These are phyloP conservation scores for Epithele typhae DNA, from an alignment of 768 basidiomycete genomes.

Conservation along the genomic window DNA sequence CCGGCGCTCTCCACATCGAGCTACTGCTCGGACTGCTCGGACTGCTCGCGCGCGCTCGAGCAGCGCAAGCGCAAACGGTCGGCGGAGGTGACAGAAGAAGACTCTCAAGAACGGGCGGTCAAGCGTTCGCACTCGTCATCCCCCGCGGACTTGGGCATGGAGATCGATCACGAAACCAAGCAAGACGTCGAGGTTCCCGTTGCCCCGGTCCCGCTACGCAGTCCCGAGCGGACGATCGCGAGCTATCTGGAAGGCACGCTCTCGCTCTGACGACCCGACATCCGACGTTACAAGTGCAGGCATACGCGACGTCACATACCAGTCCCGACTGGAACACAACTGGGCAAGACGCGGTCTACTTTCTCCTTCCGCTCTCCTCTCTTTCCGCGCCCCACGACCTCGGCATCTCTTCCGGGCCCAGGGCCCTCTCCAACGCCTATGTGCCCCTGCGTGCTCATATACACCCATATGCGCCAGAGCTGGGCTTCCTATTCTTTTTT, in stretches of 20 bases:
- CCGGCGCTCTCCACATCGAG: constrained; percentile 20
- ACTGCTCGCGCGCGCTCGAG: constrained; percentile 11
- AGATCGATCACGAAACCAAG: no score
- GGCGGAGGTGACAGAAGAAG: constrained; percentile 5
- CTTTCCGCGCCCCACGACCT: no score
- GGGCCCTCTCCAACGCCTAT: no score
- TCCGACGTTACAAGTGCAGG: no score
- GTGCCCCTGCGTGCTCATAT: no score
- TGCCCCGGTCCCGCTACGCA: constrained; percentile 1
- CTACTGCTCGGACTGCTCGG: constrained; percentile 25
- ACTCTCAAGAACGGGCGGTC: constrained; percentile 8
- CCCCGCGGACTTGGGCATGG: not conserved
- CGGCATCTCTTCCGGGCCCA: no score
- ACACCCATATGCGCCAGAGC: no score
- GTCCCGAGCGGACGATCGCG: constrained; percentile 8
- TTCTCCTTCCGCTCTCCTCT: no score
- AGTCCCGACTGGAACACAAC: no score
- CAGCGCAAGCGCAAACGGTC: constrained; percentile 9
- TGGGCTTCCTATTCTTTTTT: no score
- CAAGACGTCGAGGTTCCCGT: not conserved
- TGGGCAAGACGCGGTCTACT: no score
- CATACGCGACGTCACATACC: no score
- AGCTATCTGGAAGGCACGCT: constrained; percentile 7
- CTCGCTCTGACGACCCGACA: constrained; percentile 9
- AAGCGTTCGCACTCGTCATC: constrained; percentile 13